Percentiles rank a stretch among this genome's conserved stretches.
These are phyloP conservation scores for Turritis glabra DNA, from an alignment of 345 rosid genomes.

Conservation along the genomic window DNA sequence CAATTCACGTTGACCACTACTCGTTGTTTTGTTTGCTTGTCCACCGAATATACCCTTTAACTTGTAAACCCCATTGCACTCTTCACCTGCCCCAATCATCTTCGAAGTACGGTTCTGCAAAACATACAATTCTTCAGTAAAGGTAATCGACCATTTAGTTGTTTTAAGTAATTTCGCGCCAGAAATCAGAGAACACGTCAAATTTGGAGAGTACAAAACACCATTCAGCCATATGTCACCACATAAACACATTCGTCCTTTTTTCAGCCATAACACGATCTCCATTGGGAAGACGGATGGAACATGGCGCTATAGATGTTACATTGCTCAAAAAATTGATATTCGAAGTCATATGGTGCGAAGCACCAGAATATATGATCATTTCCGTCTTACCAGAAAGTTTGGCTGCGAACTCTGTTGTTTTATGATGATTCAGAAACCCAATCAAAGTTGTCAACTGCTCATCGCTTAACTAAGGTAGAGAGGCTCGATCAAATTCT, in stretches of 20 bases:
- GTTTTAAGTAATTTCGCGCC: background rate
- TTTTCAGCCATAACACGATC: background rate
- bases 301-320: background rate
- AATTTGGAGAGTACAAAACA: background rate
- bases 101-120: background rate
- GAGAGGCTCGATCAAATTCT: background rate
- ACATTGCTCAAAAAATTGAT: background rate
- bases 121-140: background rate
- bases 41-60: background rate
- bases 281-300: background rate
- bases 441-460: background rate
- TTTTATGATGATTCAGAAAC: background rate
- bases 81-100: slow-evolving; percentile 8
- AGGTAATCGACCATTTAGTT: background rate
- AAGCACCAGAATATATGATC: background rate
- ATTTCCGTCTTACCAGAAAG: background rate
- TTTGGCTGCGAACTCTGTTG: background rate
- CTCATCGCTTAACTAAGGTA: background rate
- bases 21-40: background rate
- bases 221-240: background rate
- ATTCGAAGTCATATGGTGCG: background rate
- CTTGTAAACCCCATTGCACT: background rate
- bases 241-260: background rate
- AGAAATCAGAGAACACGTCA: background rate
- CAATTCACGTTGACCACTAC: background rate